These are phyloP conservation scores for Vanrija pseudolonga DNA, from an alignment of 1,284 basidiomycete genomes.

Conservation along the genomic window DNA sequence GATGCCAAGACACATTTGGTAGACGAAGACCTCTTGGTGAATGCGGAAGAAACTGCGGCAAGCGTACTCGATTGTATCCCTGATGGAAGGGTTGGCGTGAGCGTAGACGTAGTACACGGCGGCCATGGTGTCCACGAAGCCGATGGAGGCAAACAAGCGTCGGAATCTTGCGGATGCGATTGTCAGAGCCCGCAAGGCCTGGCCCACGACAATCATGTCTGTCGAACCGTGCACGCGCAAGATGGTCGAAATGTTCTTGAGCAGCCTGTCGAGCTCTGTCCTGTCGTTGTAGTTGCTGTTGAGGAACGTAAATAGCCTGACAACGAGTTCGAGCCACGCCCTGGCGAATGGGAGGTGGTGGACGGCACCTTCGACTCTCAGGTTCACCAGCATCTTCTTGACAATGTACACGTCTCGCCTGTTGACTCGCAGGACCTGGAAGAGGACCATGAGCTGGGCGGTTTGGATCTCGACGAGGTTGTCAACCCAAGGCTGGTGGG, in stretches of 20 bases:
- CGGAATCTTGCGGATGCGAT: conserved; percentile 72
- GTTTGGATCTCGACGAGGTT: conserved; percentile 60
- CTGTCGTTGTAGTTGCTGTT: conserved; percentile 72
- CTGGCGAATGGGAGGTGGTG: conserved; percentile 54
- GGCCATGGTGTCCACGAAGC: conserved; percentile 69
- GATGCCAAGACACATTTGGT: conserved; percentile 63
- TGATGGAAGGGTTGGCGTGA: conserved; percentile 55
- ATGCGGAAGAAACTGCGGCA: conserved; percentile 68
- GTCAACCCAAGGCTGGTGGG: conserved; percentile 51
- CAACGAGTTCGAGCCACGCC: conserved; percentile 66
- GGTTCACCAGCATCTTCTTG: conserved; percentile 63
- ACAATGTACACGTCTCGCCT: conserved; percentile 67
- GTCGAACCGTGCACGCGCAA: conserved; percentile 64
- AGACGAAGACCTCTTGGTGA: conserved; percentile 70
- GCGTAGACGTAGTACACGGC: conserved; percentile 64
- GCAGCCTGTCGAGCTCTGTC: conserved; percentile 63
- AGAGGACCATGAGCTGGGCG: conserved; percentile 67
- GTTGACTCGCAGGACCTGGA: conserved; percentile 63
- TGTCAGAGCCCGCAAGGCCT: conserved; percentile 64
- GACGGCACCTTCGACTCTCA: conserved; percentile 49
- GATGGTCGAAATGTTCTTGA: conserved; percentile 67
- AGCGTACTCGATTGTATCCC: conserved; percentile 67
- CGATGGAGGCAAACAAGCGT: conserved; percentile 66
- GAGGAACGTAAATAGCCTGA: conserved; percentile 67
- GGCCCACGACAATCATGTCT: conserved; percentile 63